Evolutionary conservation across 169 alveolate genomes (phyloP), one percentile per base, ranked within the genome.

Genomic region (Plasmodium ovale): DNA sequence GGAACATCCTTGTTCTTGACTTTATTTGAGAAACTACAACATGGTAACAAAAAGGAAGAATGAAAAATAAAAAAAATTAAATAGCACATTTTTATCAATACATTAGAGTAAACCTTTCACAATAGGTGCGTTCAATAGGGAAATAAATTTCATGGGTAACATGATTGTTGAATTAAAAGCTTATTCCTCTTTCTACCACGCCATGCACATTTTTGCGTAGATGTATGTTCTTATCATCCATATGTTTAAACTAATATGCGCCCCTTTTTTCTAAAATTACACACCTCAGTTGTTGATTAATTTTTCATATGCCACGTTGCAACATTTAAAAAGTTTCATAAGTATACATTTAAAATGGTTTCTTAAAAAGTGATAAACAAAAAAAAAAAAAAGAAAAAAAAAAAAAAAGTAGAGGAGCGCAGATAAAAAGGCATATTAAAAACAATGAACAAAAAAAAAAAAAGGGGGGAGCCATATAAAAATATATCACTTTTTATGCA

Each of bases 301-400:
- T 65, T 44, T 27, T 47, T 6, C 31, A 21, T 65, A 10, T 65
- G 25, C 35, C 58, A 65, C 12, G 16, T 44, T 65, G 21, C 74
- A 65, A 10, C 37, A 37, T 65, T 65, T 65, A 7, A 65, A 37
- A 37, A 33, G n/a, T 65, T 23, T 19, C 51, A 27, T 65, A 37
- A 37, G 37, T 37, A 47, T 65, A 29, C 72, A 39, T 62, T 62
- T 65, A 21, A 65, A 60, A 60, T 27, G 19, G 14, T 35, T 60
- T n/a, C 29, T 60, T 29, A 60, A 60, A 60, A 60, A 35, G 14
- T 21, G 19, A 12, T 39, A 60, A 14, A 60, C 71, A 60, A 65
- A 65, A 65, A 65, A 33, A 19, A 27, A 21, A 65, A 4, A 65
- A 65, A 1, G 5, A 37, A 65, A 65, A 19, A 35, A 37, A 37